Base-by-base conservation (phyloP, 2,329 filamentous ascomycete species). In the Colletotrichum godetiae region DNA sequence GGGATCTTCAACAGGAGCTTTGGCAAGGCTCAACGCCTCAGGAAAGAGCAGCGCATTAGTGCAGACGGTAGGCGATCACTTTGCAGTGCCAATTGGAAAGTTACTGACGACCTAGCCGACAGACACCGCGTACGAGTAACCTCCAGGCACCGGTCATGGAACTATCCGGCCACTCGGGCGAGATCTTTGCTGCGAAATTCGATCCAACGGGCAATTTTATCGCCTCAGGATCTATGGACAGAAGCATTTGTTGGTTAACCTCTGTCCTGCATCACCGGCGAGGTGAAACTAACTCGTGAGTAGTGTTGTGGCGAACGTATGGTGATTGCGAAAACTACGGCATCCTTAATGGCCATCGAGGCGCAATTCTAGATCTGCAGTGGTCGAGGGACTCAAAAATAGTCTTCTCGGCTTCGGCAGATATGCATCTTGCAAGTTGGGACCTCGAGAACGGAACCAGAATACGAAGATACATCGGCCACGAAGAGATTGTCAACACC, bases 291-390 rank as follows among this genome's bases (percentile, higher is more conserved):
- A n/a, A 3, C 10, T 19, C 15, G 61, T 29, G 61, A 60, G 62
- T 73, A 97, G 94, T 98, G 84, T 89, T 99, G 35, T 99, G 97
- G 97, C 91, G 93, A 78, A 97, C 95, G 1, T 95, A 96, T 74
- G 96, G 95, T 79, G 90, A 95, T 78, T 98, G 96, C 85, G 94
- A 97, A 80, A 99, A 99, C 84, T 98, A 98, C 79, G 95, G 96
- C 73, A 86, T 94, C 33, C 87, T 99, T 65, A 95, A 88, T 10
- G 97, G 97, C 42, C 97, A 99, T 85, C 95, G 94, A 81, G 95
- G 95, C 76, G 97, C 97, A 1, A 87, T 99, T 61, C 87, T 98
- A 31, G 97, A 98, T 82, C 86, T 99, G 58, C 95, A 98, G 80
- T 99, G 97, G 97, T 98, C 97, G 33, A 93, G 97, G 81, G 97